These are phyloP conservation scores for Metrosideros polymorpha DNA, from an alignment of 441 rosid genomes.

Conservation along the genomic window DNA sequence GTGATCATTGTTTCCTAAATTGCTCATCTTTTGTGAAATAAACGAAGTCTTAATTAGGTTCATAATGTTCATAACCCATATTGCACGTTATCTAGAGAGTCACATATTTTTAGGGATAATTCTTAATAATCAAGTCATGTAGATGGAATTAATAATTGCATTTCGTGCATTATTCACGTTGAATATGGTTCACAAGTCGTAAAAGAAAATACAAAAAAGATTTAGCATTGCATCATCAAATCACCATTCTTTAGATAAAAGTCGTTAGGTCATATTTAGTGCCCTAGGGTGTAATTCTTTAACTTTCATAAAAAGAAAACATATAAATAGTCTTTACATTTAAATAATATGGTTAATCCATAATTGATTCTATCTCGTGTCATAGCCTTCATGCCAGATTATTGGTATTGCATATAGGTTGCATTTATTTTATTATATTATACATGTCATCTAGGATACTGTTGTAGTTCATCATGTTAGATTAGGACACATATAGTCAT, in stretches of 20 bases:
- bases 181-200: too few relatives aligned
- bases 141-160: too few relatives aligned
- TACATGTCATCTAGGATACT: neutral
- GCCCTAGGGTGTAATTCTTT: neutral
- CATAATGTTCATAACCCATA: too few relatives aligned
- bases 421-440: neutral
- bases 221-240: neutral
- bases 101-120: neutral
- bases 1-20: too few relatives aligned
- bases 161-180: too few relatives aligned
- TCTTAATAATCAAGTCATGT: neutral
- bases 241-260: neutral
- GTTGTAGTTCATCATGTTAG: too few relatives aligned
- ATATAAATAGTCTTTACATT: too few relatives aligned
- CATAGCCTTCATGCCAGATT: neutral
- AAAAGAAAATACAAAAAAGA: neutral
- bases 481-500: neutral
- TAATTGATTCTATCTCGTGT: neutral
- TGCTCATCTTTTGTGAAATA: too few relatives aligned
- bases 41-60: too few relatives aligned
- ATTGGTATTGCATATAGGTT: neutral
- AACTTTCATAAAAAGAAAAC: neutral
- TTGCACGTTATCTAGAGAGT: neutral
- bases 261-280: neutral
- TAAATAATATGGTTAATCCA: neutral